Percentiles rank a stretch among this genome's conserved stretches.
phyloP scores from a whole-genome alignment of 1,139 yeast species.

The Hemisphaericaspora xylofermentans region DNA sequence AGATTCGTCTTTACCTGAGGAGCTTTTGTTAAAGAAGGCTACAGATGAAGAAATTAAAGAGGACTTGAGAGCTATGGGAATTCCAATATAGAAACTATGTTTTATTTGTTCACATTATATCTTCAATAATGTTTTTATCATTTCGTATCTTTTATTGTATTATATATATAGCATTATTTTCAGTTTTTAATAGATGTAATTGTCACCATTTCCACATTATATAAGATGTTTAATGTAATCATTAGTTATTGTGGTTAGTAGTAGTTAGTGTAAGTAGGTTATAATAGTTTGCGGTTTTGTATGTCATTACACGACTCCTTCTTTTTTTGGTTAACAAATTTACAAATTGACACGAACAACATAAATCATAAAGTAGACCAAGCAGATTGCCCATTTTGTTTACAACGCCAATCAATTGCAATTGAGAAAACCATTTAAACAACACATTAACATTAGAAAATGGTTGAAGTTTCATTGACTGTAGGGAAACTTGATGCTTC shows the following conservation, averaged over 20 bases:
- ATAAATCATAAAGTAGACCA: too few species aligned
- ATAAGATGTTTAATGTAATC: background rate
- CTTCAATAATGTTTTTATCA: background rate
- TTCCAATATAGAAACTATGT: slow-evolving; percentile 23
- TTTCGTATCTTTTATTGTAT: background rate
- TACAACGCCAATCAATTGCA: too few species aligned
- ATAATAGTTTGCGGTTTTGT: too few species aligned
- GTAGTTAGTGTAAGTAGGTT: too few species aligned
- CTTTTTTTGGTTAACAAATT: too few species aligned
- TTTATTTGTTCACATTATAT: too few species aligned
- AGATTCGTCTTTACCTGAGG: slow-evolving; percentile 19
- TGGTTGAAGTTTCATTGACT: slow-evolving; percentile 88
- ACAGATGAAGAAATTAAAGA: slow-evolving; percentile 61
- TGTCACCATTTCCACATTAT: background rate
- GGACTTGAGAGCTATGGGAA: slow-evolving; percentile 56
- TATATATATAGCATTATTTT: background rate
- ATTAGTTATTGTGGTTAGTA: too few species aligned
- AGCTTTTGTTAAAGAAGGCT: slow-evolving; percentile 48
- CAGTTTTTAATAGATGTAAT: too few species aligned
- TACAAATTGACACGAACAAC: too few species aligned
- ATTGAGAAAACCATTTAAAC: background rate
- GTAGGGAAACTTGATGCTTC: slow-evolving; percentile 97
- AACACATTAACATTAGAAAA: slow-evolving; percentile 18
- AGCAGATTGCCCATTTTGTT: too few species aligned
- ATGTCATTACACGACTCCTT: too few species aligned